Evolutionary conservation across 257 asterid genomes (phyloP).

Genomic region (Striga asiatica): DNA sequence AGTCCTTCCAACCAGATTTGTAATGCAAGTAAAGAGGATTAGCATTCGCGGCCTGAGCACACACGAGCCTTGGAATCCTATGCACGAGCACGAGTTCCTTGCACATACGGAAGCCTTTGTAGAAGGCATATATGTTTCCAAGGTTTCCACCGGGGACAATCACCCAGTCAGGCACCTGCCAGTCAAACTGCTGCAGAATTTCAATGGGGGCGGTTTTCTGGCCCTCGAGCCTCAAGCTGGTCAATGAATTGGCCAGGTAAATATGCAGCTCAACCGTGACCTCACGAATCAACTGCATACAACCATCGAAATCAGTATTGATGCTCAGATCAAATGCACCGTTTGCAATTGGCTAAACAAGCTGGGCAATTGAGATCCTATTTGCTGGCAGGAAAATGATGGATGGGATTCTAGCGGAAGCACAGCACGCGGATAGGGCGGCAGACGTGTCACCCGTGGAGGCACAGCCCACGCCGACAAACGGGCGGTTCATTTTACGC

Average conservation of each 20-base stretch:
- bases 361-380: too few species aligned
- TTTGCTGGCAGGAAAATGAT: constrained; percentile 43
- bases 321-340: constrained; percentile 43
- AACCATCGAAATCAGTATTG: constrained; percentile 50
- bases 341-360: constrained; percentile 47
- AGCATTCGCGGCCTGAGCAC: too few species aligned
- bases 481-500: constrained; percentile 29
- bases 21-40: too few species aligned
- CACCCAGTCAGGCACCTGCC: too few species aligned
- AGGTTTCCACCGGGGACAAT: too few species aligned
- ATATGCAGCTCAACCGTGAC: constrained; percentile 38
- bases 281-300: constrained; percentile 36
- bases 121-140: too few species aligned
- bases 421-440: constrained; percentile 47
- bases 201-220: constrained; percentile 47
- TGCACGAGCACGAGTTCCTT: constrained; percentile 38
- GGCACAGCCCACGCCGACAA: constrained; percentile 50
- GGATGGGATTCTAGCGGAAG: too few species aligned
- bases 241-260: constrained; percentile 39
- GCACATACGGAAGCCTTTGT: constrained; percentile 52
- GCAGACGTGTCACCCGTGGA: too few species aligned
- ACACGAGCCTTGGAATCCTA: constrained; percentile 37
- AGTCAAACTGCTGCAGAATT: too few species aligned
- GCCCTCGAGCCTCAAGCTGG: constrained; percentile 39
- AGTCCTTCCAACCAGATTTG: too few species aligned